Evolutionary conservation across 371 early-diverging fungal species (phyloP), one percentile per base, ranked within the genome.

Genomic region (Mucor piriformis): DNA sequence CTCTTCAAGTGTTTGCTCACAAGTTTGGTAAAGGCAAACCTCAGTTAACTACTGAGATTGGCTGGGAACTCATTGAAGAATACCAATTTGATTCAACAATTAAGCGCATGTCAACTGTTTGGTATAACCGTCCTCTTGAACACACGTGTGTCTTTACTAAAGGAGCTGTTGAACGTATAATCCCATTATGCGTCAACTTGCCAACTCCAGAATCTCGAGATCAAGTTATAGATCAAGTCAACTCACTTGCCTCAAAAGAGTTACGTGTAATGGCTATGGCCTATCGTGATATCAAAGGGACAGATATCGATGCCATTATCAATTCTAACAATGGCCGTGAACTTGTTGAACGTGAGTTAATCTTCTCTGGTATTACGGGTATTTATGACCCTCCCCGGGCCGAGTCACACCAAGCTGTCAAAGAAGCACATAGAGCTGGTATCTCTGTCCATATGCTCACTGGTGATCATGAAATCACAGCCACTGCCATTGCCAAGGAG

Each of bases 371-470:
- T 2, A 73, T 97, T 6, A 90, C 93, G 42, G 96, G 95, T 35
- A 84, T 97, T 53, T 91, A 92, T 62, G 98, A 95, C 66, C 96
- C 96, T 18, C 94, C 96, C 20, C 88, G 91, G 2, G 70, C 81
- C 6, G 90, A 89, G 71, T 84, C 87, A 0, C 60, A 83, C 23
- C 79, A 78, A 6, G 93, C 94, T 47, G 93, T 96, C 13, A 69
- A 81, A 62, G 86, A 91, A 64, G 94, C 95, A 50, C 88, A 93
- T 53, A 70, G 72, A n/a, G 96, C 97, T 5, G 97, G 97, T 18
- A 94, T 97, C 69, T 82, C 84, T 21, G 95, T 96, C 15, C 87
- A 91, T 58, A 95, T 96, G 95, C 82, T 96, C 29, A 96, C 97
- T 2, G 97, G 96, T 24, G 96, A 97, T 65, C 95, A 96, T 61